Evolutionary conservation across 306 rosid genomes (phyloP), one percentile per base, ranked within the genome.

Genomic region (Quercus cerris): DNA sequence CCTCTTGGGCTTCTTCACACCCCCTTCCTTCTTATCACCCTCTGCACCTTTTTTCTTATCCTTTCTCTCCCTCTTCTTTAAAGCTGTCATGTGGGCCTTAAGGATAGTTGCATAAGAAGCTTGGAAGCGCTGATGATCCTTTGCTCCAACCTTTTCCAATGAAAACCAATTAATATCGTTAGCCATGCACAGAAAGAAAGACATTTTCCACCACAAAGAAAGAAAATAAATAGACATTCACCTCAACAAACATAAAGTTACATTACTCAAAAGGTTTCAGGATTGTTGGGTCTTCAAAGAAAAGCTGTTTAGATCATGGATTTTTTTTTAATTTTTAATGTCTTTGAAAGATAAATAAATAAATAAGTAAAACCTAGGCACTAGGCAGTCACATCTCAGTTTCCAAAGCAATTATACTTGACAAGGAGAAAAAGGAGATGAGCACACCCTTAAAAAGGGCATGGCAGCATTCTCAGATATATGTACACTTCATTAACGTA

Each of bases 121-220:
- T 88, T 96, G 99, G 84, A 96, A 96, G 73, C 93, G 98, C 85
- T 79, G 91, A 82, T 96, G 98, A 82, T 96, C 99, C 92, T 91
- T 96, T 10, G 85, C 88, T 35, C 99, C 98, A 85, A 96, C 99
- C 99, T 96, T 49, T 73, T 76, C 70, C 78, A 88, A 78, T 44
- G 38, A 64, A 78, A 82, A 80, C 44, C 76, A 68, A 11, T 30
- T 14, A 69, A 15, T 27, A 71, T 0, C 17, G 57, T 77, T 35
- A 73, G 71, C 27, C 64, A 51, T 6, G 49, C 56, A 76, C 28
- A 5, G 70, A 15, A 14, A 38, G 30, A 9, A 75, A 41, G 0
- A 41, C 46, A 41, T 41, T 41, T 41, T 41, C 46, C 46, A 41
- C 46, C 46, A 41, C 0, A 41, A 41, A 41, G 46, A 41, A 41